Percentiles rank a stretch among this genome's conserved stretches.
Evolutionary conservation across 108 stramenopile species (phyloP).

Genomic region (Cyclostephanos invisitatus): DNA sequence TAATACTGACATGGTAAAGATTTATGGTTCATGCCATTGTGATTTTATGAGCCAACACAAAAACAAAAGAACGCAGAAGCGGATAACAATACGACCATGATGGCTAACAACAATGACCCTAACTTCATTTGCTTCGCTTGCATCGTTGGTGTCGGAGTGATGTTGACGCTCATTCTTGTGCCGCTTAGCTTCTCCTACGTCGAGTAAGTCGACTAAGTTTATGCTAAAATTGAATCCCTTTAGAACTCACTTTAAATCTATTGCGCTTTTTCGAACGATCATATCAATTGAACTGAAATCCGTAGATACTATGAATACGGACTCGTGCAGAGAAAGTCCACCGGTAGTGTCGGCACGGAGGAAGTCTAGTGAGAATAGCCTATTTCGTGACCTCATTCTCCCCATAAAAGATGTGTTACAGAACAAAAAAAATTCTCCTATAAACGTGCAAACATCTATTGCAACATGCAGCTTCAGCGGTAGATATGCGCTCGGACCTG

Average conservation of each 20-base stretch:
- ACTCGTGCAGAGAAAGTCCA: conserved; percentile 43
- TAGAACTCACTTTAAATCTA: neutral
- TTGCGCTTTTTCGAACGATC: neutral
- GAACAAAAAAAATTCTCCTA: neutral
- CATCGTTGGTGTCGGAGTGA: conserved; percentile 14
- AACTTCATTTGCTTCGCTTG: neutral
- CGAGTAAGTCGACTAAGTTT: conserved; percentile 12
- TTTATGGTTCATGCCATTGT: too few relatives aligned
- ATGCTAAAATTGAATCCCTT: neutral
- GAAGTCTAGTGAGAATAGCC: conserved; percentile 29
- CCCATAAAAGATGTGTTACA: neutral
- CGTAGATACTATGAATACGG: conserved; percentile 55
- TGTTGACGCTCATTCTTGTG: conserved; percentile 51
- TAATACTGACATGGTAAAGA: too few relatives aligned
- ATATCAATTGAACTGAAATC: neutral
- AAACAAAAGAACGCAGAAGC: too few relatives aligned
- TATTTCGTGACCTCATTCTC: neutral
- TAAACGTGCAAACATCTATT: neutral
- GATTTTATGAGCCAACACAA: too few relatives aligned
- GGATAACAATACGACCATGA: neutral
- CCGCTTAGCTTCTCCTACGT: conserved; percentile 49
- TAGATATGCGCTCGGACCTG: conserved; percentile 43
- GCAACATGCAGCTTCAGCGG: conserved; percentile 19
- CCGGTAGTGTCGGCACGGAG: conserved; percentile 37
- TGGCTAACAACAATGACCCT: neutral